Evolutionary conservation across 306 rosid species (phyloP).

Genomic region (Cyamopsis tetragonoloba): DNA sequence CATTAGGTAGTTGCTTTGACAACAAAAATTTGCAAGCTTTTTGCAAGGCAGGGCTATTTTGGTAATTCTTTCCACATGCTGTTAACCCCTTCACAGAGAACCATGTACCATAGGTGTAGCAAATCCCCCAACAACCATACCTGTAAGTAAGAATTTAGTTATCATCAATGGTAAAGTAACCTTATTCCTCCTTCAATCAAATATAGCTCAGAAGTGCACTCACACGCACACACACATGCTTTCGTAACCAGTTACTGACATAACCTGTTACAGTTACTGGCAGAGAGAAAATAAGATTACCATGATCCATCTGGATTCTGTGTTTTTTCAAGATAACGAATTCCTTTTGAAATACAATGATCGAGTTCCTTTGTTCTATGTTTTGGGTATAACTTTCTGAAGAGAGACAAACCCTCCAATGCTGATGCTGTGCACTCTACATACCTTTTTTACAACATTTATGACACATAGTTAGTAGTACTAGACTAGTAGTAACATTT

Average conservation of each 20-base stretch:
- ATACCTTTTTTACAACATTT: conserved; percentile 30
- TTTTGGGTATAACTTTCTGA: conserved; percentile 50
- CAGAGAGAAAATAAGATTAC: conserved; percentile 25
- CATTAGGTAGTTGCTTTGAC: conserved; percentile 59
- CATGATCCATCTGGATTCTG: conserved; percentile 76
- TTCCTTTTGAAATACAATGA: conserved; percentile 36
- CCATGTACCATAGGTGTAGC: conserved; percentile 75
- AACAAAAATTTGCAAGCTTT: conserved; percentile 55
- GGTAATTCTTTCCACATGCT: conserved; percentile 41
- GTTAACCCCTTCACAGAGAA: conserved; percentile 49
- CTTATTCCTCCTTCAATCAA: background rate
- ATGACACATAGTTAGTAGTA: background rate
- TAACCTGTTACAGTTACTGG: no score
- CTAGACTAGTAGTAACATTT: background rate
- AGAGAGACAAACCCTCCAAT: conserved; percentile 43
- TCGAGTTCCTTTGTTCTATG: conserved; percentile 58
- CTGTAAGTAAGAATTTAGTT: conserved; percentile 17
- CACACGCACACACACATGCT: no score
- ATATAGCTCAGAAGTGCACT: background rate
- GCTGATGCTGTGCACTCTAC: conserved; percentile 72
- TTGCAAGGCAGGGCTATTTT: conserved; percentile 35
- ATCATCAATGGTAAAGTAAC: background rate
- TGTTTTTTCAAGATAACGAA: conserved; percentile 34
- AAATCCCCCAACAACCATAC: conserved; percentile 82
- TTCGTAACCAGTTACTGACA: no score